Percentiles rank a stretch among this genome's conserved stretches.
phyloP scores from a whole-genome alignment of 768 basidiomycete genomes.

The Pholiota microspora region DNA sequence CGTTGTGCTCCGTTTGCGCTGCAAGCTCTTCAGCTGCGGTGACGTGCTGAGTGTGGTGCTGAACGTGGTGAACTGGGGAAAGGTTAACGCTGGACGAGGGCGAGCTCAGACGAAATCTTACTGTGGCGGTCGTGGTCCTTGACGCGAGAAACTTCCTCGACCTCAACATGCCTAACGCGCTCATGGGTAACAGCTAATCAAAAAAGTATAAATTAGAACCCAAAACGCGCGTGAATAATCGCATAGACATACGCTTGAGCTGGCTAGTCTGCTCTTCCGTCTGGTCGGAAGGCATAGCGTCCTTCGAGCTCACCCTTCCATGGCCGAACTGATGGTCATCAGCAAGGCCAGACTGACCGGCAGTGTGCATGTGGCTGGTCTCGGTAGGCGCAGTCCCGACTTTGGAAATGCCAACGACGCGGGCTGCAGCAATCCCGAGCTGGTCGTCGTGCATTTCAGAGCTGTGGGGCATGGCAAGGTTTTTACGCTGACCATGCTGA shows the following conservation, averaged over 20 bases:
- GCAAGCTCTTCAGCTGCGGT: conserved; percentile 22
- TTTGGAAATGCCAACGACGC: too few relatives aligned
- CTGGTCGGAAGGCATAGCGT: conserved; percentile 12
- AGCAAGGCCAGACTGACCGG: too few relatives aligned
- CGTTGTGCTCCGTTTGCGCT: too few relatives aligned
- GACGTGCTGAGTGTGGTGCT: conserved; percentile 36
- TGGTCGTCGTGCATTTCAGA: too few relatives aligned
- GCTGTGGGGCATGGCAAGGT: too few relatives aligned
- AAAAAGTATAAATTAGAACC: background rate
- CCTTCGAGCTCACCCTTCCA: conserved; percentile 4
- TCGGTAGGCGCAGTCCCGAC: too few relatives aligned
- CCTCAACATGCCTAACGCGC: conserved; percentile 14
- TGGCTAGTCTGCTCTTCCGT: conserved; percentile 13
- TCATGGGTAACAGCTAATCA: conserved; percentile 13
- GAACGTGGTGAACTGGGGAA: conserved; percentile 33
- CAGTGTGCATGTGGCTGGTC: too few relatives aligned
- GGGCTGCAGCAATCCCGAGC: too few relatives aligned
- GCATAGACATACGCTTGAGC: conserved; percentile 8
- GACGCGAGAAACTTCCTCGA: conserved; percentile 27
- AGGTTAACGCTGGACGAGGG: background rate
- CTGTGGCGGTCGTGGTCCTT: conserved; percentile 34
- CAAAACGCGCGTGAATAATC: too few relatives aligned
- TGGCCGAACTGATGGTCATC: conserved; percentile 10
- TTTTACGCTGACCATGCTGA: too few relatives aligned
- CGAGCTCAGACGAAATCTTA: conserved; percentile 15